Evolutionary conservation across 1,284 basidiomycete genomes (phyloP).

Genomic region (Caloboletus firmus): DNA sequence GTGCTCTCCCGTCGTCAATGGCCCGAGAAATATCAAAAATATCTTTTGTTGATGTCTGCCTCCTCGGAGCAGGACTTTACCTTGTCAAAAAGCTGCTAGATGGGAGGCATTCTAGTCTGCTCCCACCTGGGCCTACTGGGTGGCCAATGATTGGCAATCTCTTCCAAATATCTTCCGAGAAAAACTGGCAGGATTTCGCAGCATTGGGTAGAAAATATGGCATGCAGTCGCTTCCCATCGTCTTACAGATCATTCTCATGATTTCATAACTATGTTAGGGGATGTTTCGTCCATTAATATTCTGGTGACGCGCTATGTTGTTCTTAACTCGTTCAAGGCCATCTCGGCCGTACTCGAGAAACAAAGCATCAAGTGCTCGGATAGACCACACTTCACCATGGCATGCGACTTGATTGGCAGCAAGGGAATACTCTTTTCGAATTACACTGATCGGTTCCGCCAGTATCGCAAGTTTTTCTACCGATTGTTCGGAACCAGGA

Average conservation of each 20-base stretch:
- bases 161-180: conserved; percentile 40
- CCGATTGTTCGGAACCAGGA: conserved; percentile 30
- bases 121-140: conserved; percentile 37
- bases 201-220: conserved; percentile 47
- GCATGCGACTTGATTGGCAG: conserved; percentile 27
- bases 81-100: conserved; percentile 1
- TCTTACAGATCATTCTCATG: not conserved
- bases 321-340: conserved; percentile 26
- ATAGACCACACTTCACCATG: conserved; percentile 27
- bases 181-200: conserved; percentile 45
- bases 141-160: conserved; percentile 40
- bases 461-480: conserved; percentile 23
- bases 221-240: conserved; percentile 7
- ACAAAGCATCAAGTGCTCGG: conserved; percentile 26
- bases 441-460: conserved; percentile 25
- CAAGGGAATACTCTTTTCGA: conserved; percentile 21
- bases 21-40: not conserved
- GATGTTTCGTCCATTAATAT: conserved; percentile 21
- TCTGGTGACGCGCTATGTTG: conserved; percentile 22
- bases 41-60: conserved; percentile 5
- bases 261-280: conserved; percentile 14
- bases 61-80: conserved; percentile 16
- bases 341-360: conserved; percentile 31
- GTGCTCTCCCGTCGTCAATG: not conserved
- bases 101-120: conserved; percentile 4